phyloP scores from a whole-genome alignment of 129 eudicot species.

The Logfia minima region DNA sequence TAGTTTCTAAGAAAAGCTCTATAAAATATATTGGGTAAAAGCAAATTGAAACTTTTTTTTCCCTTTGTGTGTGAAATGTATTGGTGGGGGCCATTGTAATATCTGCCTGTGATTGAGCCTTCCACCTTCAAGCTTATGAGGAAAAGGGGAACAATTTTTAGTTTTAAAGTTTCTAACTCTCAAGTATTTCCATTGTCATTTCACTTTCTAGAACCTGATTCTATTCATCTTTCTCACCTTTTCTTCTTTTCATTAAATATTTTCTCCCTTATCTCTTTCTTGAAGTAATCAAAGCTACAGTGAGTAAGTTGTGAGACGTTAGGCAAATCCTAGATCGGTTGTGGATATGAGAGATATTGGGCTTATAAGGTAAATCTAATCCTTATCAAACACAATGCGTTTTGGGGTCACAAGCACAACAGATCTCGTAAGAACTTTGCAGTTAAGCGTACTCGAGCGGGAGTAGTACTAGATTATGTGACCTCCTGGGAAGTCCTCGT shows the following conservation, averaged over 20 bases:
- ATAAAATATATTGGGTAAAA: constrained; percentile 5
- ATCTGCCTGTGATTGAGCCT: constrained; percentile 22
- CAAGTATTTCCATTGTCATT: background rate
- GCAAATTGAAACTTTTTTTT: background rate
- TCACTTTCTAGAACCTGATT: background rate
- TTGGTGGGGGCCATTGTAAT: constrained; percentile 31
- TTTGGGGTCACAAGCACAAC: too few relatives aligned
- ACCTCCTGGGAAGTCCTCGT: too few relatives aligned
- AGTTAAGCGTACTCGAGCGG: too few relatives aligned
- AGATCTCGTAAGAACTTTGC: too few relatives aligned
- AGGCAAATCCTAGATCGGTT: too few relatives aligned
- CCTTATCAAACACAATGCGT: too few relatives aligned
- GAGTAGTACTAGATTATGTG: too few relatives aligned
- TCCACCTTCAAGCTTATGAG: constrained; percentile 29
- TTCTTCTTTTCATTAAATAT: background rate
- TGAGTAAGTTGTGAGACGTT: too few relatives aligned
- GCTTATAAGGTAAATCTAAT: too few relatives aligned
- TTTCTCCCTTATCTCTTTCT: constrained; percentile 14
- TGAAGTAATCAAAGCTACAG: constrained; percentile 29
- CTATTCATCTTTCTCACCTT: background rate
- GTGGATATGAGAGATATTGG: too few relatives aligned
- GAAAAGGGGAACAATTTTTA: constrained; percentile 22
- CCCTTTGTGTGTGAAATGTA: background rate
- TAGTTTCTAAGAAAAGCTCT: background rate
- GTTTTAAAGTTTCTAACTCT: background rate